Base-by-base conservation (phyloP, 768 basidiomycete species). In the Naematelia aurantialba region DNA sequence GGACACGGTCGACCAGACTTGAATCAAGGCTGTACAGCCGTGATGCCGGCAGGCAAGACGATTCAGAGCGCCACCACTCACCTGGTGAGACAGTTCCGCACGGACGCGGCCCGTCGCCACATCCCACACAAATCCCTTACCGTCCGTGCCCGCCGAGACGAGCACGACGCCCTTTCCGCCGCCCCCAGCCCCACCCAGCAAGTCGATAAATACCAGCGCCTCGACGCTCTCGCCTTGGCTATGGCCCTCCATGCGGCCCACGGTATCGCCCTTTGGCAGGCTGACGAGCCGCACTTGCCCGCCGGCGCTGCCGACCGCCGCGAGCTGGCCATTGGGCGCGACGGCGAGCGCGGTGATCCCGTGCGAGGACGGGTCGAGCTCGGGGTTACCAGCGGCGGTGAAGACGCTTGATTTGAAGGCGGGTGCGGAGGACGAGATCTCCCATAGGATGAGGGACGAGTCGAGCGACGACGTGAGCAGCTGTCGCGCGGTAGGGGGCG, bases 101-200 rank as follows among this genome's bases (percentile, higher is more conserved):
- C 96, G 83, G 52, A 92, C 74, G 61, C 88, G 82, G 82, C 89
- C 89, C 24, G 90, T 93, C 51, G 82, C 82, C 45, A 93, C 81
- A 78, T 99, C 96, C 92, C 94, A 99, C 30, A 97, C 85, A 67
- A 89, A 91, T 17, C 86, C 88, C 73, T 91, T 93, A 0, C 92
- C 91, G 71, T 99, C 96, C 3, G 94, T 97, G 3, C 85, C 91
- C 11, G 89, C 93, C 1, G 89, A 91, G 0, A 90, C 85, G 11
- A 86, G 85, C 19, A 89, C 84, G 12, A 77, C 67, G 30, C 76
- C 76, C 56, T 77, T 77, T 14, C 75, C 77, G 17, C 34, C n/a
- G 12, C 77, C 75, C 0, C 71, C 76, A 3, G 80, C 82, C 0
- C 85, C 82, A 11, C 80, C 81, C 3, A 85, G 80, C 19, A 93